Conservation (phyloP, 768 basidiomycete genomes). For the Psilocybe subaeruginosa region DNA sequence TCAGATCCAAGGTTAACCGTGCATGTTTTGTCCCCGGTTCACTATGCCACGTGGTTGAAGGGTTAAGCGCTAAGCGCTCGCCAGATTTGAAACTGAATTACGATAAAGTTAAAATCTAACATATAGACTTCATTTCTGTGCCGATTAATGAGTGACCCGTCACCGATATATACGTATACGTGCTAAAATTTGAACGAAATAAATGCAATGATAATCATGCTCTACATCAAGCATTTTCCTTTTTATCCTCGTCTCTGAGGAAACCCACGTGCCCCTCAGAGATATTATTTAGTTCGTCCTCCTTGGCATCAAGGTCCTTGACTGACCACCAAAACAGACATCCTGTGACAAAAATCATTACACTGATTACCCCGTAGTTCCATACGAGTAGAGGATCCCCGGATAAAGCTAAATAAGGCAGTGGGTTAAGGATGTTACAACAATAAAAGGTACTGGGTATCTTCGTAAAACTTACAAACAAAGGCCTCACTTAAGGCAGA, state of each 20-base stretch:
- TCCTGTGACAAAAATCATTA: slow-evolving; percentile 55
- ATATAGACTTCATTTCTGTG: no score
- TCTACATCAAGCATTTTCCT: neutral
- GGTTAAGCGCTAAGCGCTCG: no score
- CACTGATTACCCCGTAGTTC: slow-evolving; percentile 68
- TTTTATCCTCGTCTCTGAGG: neutral
- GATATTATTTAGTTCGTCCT: slow-evolving; percentile 65
- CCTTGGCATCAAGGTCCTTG: slow-evolving; percentile 58
- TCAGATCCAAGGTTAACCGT: no score
- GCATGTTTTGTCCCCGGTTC: no score
- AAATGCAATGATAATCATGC: no score
- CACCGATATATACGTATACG: no score
- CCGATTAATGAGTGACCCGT: no score
- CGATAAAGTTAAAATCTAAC: no score
- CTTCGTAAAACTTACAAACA: slow-evolving; percentile 51
- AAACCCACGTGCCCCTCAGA: slow-evolving; percentile 10
- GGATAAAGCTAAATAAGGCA: slow-evolving; percentile 48
- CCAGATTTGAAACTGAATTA: no score
- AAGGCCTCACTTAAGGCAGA: slow-evolving; percentile 72
- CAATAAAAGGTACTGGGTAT: neutral
- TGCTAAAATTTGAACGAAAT: no score
- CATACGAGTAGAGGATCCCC: slow-evolving; percentile 75
- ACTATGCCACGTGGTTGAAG: no score
- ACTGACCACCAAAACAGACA: slow-evolving; percentile 58
- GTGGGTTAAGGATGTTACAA: neutral